Conservation (phyloP, 768 basidiomycete species). For the Mycena polygramma region DNA sequence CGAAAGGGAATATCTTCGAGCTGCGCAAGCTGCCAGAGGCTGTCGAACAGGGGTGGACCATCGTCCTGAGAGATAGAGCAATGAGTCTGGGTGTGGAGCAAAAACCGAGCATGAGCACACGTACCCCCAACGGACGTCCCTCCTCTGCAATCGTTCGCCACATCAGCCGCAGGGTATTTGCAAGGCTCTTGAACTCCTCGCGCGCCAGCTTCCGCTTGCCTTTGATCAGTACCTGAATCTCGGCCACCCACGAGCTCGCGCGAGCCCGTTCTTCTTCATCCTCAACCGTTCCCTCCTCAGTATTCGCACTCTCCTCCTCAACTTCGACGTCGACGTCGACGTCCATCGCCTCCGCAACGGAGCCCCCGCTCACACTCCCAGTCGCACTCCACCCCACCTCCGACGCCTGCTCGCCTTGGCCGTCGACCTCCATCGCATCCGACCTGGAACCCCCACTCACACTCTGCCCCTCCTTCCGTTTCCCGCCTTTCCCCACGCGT, state of each 20-base stretch:
- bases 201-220: constrained; percentile 22
- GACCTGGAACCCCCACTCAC: not conserved
- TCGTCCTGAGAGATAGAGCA: not conserved
- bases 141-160: constrained; percentile 3
- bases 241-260: constrained; percentile 25
- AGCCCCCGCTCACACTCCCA: not conserved
- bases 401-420: no score
- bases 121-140: constrained; percentile 15
- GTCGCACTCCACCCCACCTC: no score
- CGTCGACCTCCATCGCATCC: no score
- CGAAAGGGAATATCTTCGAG: constrained; percentile 34
- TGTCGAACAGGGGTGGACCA: constrained; percentile 11
- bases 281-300: not conserved
- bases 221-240: constrained; percentile 26
- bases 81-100: not conserved
- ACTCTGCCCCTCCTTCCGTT: not conserved
- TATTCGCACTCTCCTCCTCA: no score
- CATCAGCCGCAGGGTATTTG: constrained; percentile 4
- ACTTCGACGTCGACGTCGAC: not conserved
- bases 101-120: not conserved
- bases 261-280: not conserved
- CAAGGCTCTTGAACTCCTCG: constrained; percentile 15
- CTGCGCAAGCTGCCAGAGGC: constrained; percentile 29
- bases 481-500: not conserved
- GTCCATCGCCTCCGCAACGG: constrained; percentile 1